These are phyloP conservation scores for Wickerhamomyces queroliae DNA, from an alignment of 805 yeast species.

Conservation along the genomic window DNA sequence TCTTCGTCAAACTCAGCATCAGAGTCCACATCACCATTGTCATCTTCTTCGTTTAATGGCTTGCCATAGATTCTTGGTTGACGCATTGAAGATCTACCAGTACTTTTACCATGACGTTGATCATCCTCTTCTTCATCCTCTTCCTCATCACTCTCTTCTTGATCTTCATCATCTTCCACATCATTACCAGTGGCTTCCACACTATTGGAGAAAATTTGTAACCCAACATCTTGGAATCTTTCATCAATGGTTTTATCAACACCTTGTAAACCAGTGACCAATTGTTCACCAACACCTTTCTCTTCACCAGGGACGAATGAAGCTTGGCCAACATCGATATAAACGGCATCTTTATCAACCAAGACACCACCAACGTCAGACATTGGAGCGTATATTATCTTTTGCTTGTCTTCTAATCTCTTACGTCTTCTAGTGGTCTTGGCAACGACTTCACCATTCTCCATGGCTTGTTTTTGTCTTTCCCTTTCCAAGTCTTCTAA, in stretches of 20 bases:
- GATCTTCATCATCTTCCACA: slow-evolving; percentile 33
- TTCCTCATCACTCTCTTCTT: slow-evolving; percentile 29
- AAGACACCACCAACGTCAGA: slow-evolving; percentile 98
- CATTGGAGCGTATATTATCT: slow-evolving; percentile 97
- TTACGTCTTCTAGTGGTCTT: slow-evolving; percentile 77
- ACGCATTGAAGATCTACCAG: slow-evolving; percentile 66
- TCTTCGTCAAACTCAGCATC: slow-evolving; percentile 38
- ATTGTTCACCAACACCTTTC: slow-evolving; percentile 78
- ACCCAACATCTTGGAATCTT: slow-evolving; percentile 55
- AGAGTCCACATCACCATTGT: slow-evolving; percentile 38
- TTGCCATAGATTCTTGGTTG: slow-evolving; percentile 53
- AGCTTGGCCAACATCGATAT: slow-evolving; percentile 57
- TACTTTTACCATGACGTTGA: slow-evolving; percentile 27
- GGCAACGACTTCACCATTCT: slow-evolving; percentile 47
- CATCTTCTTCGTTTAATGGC: slow-evolving; percentile 39
- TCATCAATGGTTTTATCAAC: slow-evolving; percentile 57
- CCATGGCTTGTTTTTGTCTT: slow-evolving; percentile 58
- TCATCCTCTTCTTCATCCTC: slow-evolving; percentile 27
- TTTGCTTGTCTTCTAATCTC: slow-evolving; percentile 89
- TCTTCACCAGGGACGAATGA: slow-evolving; percentile 60
- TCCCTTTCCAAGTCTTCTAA: slow-evolving; percentile 79
- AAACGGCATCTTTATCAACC: slow-evolving; percentile 96
- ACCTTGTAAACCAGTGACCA: slow-evolving; percentile 77
- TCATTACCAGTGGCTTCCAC: slow-evolving; percentile 40
- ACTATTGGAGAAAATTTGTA: slow-evolving; percentile 67